phyloP scores from a whole-genome alignment of 2,329 filamentous ascomycete genomes.

The Monilinia vaccinii-corymbosi region DNA sequence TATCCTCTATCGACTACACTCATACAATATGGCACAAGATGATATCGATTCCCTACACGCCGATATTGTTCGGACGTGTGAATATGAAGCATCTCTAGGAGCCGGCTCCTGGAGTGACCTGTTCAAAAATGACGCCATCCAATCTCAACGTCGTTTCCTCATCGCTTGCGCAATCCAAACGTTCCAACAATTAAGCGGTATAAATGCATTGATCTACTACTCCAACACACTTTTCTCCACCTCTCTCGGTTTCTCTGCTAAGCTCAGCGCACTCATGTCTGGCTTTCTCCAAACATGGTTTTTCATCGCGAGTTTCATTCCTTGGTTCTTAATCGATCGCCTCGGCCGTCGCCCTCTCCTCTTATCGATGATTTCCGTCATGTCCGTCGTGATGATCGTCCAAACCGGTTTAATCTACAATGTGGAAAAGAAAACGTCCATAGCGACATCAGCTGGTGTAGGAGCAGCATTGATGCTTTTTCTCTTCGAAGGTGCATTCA shows the following conservation, averaged over 20 bases:
- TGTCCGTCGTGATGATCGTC: conserved; percentile 35
- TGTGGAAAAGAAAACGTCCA: conserved; percentile 30
- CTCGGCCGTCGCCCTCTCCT: conserved; percentile 61
- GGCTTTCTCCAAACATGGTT: conserved; percentile 43
- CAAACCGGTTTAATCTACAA: conserved; percentile 35
- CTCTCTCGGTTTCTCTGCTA: conserved; percentile 34
- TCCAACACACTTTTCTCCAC: conserved; percentile 38
- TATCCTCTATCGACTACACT: conserved; percentile 43
- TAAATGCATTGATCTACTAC: conserved; percentile 36
- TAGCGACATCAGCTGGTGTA: conserved; percentile 30
- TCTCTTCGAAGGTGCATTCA: conserved; percentile 52
- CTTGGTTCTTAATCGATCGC: conserved; percentile 38
- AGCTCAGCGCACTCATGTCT: conserved; percentile 42
- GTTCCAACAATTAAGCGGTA: conserved; percentile 41
- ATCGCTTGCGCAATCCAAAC: conserved; percentile 40
- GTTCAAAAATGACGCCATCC: conserved; percentile 24
- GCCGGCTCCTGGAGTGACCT: conserved; percentile 26
- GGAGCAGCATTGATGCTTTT: conserved; percentile 44
- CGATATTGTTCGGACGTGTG: conserved; percentile 29
- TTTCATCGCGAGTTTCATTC: conserved; percentile 34
- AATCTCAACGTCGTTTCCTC: conserved; percentile 41
- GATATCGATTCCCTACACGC: conserved; percentile 25
- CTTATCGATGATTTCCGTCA: conserved; percentile 39
- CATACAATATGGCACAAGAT: conserved; percentile 14
- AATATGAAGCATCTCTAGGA: conserved; percentile 30